Evolutionary conservation across 805 yeast genomes (phyloP).

Genomic region (Metschnikowia lunata): DNA sequence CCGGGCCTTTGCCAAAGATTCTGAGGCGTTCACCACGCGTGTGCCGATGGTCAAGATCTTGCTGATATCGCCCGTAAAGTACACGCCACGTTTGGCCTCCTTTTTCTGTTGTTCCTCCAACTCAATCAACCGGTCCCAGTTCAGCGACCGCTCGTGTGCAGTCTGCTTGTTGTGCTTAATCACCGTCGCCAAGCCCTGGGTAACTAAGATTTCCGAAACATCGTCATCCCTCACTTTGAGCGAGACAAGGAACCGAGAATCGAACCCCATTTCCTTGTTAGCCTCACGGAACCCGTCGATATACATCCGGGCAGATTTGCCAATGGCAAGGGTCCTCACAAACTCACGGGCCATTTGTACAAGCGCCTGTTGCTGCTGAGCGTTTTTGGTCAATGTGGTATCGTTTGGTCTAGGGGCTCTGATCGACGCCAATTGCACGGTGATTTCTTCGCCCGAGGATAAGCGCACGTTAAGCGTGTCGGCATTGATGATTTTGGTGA

Average conservation of each 20-base stretch:
- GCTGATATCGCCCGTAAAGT: conserved; percentile 40
- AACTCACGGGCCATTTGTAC: conserved; percentile 69
- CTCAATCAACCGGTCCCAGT: conserved; percentile 75
- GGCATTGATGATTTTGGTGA: conserved; percentile 59
- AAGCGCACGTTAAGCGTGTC: conserved; percentile 61
- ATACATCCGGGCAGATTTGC: conserved; percentile 58
- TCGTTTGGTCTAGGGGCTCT: conserved; percentile 71
- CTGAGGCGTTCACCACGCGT: conserved; percentile 76
- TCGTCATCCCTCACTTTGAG: conserved; percentile 45
- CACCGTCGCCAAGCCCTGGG: conserved; percentile 71
- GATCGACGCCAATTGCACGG: conserved; percentile 73
- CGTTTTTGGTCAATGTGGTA: conserved; percentile 37
- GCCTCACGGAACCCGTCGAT: conserved; percentile 64
- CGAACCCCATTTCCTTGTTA: conserved; percentile 51
- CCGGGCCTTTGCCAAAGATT: conserved; percentile 63
- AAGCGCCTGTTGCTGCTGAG: conserved; percentile 43
- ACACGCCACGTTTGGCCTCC: conserved; percentile 55
- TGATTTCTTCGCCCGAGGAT: conserved; percentile 46
- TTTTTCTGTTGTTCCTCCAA: conserved; percentile 58
- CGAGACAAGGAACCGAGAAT: conserved; percentile 63
- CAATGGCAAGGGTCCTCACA: conserved; percentile 63
- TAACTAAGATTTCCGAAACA: conserved; percentile 56
- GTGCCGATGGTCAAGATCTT: conserved; percentile 53
- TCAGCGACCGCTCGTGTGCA: conserved; percentile 57
- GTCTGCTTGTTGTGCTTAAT: conserved; percentile 73